Evolutionary conservation across 352 stramenopile genomes (phyloP), one percentile per base, ranked within the genome.

Genomic region (Blastocystis hominis): DNA sequence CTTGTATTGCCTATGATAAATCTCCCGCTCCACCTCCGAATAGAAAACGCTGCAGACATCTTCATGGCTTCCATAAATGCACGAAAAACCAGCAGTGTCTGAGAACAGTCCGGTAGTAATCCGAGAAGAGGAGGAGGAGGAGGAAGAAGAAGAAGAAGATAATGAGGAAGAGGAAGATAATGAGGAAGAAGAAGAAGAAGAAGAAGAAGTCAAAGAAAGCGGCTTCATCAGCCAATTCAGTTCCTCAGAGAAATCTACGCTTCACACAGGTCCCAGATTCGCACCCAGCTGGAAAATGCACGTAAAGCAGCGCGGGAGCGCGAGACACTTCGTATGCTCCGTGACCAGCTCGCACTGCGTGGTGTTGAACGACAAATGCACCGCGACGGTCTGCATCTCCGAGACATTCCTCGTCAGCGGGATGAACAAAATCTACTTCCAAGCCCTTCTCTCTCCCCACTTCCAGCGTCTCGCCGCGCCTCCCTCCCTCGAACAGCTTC

Each of bases 311-410:
- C 55, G 6, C 17, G 70, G 70, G 2, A 47, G 46, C 13, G 10
- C 10, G 30, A 54, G n/a, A 46, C 70, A 80, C 34, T n/a, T 62
- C 40, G 24, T 54, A 17, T 63, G 17, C 36, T 50, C 50, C 3
- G 70, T 66, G 10, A 62, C 5, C 24, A 44, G 10, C 34, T 80
- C 50, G 54, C 70, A 80, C 13, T 54, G 38, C 7, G 36, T 15
- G 24, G 34, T 64, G 30, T 80, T 47, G 70, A 80, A 80, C 20
- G 53, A n/a, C 6, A 80, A 36, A 10, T 66, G 47, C 20, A 80
- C 20, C 50, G 40, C 10, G 5, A 64, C 20, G 42, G 5, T 34
- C 6, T 5, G 17, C 42, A 40, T n/a, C 24, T 62, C 13, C 17
- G 30, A 63, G n/a, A 9, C 10, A 62, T 80, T 62, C 38, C 17